Evolutionary conservation across 768 basidiomycete species (phyloP), one percentile per base, ranked within the genome.

Genomic region (Chalciporus sphaerocephalus): DNA sequence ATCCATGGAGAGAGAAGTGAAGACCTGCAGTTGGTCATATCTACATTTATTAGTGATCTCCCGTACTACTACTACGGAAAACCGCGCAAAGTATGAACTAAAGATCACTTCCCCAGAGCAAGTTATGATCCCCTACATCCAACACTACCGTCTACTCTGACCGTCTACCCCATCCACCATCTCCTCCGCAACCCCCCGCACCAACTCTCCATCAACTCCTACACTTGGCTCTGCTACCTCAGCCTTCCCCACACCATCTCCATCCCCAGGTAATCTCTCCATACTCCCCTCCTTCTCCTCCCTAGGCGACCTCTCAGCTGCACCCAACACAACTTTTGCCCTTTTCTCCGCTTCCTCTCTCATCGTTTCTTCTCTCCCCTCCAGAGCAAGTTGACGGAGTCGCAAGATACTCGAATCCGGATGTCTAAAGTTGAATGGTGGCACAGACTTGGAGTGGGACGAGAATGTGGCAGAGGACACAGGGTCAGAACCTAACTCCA

Each of bases 361-460:
- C 40, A 70, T 56, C 3, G 71, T 70, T 36, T 77, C 67, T 37
- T 61, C 51, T 20, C 69, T 66, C 0, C 81, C 83, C 15, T 65
- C 57, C 23, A 69, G 60, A 6, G 83, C 74, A 21, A 84, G 52
- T 43, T 55, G 55, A 9, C 84, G 71, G 30, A 82, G 66, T 18
- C 42, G 40, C 49, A 65, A 54, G 39, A 83, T 70, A 7, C 30
- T 47, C 11, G 35, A 39, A 22, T 62, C 62, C 0, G 76, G 62
- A 8, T 53, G 42, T 20, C 58, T 50, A 56, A 59, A 83, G 75
- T 27, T 64, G 30, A 20, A 60, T 50, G 5, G 68, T 30, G 1
- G 15, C 56, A 9, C 59, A 56, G 48, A 56, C 51, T 5, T 45
- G 36, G 18, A 16, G 12, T 10, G 36, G n/a, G 42, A 22, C 10